phyloP scores from a whole-genome alignment of 129 eudicot genomes.

The Flaveria sonorensis region DNA sequence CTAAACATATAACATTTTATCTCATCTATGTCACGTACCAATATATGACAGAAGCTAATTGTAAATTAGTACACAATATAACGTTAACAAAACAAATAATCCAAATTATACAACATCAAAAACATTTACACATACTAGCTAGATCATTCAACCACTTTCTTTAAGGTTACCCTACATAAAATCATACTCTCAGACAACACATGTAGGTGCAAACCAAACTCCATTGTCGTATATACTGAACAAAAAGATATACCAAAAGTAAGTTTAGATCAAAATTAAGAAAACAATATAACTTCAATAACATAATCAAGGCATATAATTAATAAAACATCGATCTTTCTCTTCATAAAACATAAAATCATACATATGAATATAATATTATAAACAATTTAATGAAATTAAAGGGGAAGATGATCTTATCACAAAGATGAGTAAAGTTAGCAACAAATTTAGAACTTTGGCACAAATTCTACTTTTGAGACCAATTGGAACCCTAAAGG shows the following conservation, averaged over 20 bases:
- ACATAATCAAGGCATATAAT: neutral
- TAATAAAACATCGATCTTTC: neutral
- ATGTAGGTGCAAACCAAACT: slow-evolving; percentile 30
- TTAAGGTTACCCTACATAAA: slow-evolving; percentile 44
- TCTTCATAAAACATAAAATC: slow-evolving; percentile 15
- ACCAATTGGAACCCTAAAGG: slow-evolving; percentile 35
- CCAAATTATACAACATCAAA: neutral
- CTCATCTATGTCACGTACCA: neutral
- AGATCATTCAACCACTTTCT: slow-evolving; percentile 8
- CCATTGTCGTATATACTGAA: slow-evolving; percentile 7
- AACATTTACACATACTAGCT: neutral
- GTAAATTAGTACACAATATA: neutral
- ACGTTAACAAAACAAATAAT: slow-evolving; percentile 3
- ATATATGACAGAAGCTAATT: neutral
- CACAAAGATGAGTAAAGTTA: slow-evolving; percentile 26
- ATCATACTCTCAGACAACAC: slow-evolving; percentile 31
- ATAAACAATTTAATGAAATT: neutral
- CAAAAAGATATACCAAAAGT: slow-evolving; percentile 12
- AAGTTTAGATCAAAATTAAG: slow-evolving; percentile 18
- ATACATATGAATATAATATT: slow-evolving; percentile 7
- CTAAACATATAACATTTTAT: neutral
- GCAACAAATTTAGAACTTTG: slow-evolving; percentile 13
- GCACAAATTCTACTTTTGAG: slow-evolving; percentile 28
- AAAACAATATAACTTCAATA: slow-evolving; percentile 26
- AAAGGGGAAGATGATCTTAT: neutral